These are phyloP conservation scores for Chlorella sp. DNA, from an alignment of 139 green algal genomes.

Conservation along the genomic window DNA sequence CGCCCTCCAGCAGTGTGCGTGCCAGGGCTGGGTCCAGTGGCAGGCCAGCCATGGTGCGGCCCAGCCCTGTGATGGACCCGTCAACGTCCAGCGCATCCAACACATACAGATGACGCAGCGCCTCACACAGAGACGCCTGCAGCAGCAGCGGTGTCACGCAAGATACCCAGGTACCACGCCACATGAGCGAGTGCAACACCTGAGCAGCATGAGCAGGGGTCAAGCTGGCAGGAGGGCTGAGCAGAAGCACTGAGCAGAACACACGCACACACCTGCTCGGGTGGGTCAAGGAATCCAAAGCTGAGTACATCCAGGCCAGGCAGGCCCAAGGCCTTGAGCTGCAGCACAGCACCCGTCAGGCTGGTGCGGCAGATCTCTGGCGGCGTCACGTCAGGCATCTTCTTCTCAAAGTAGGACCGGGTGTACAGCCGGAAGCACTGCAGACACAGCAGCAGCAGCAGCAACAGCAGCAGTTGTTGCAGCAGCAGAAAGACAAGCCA, in stretches of 20 bases:
- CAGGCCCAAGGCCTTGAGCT: slow-evolving; percentile 80
- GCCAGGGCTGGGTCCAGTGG: slow-evolving; percentile 79
- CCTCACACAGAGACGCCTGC: slow-evolving; percentile 63
- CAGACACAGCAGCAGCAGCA: background rate
- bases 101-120: slow-evolving; percentile 84
- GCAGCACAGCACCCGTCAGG: slow-evolving; percentile 72
- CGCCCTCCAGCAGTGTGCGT: slow-evolving; percentile 67
- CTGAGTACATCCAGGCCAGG: slow-evolving; percentile 81
- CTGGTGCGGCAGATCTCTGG: slow-evolving; percentile 92
- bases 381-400: slow-evolving; percentile 71
- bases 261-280: slow-evolving; percentile 43
- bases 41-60: slow-evolving; percentile 56
- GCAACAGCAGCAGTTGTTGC: background rate
- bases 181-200: too few species aligned
- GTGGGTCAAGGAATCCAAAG: slow-evolving; percentile 91
- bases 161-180: too few species aligned
- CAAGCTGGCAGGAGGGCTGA: too few species aligned
- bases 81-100: slow-evolving; percentile 81
- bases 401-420: slow-evolving; percentile 58
- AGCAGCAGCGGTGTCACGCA: too few species aligned
- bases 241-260: too few species aligned
- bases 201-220: too few species aligned
- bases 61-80: slow-evolving; percentile 63
- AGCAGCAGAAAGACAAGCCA: too few species aligned
- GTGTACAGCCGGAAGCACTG: slow-evolving; percentile 95